These are phyloP conservation scores for Quercus cerris DNA, from an alignment of 306 rosid genomes.

Conservation along the genomic window DNA sequence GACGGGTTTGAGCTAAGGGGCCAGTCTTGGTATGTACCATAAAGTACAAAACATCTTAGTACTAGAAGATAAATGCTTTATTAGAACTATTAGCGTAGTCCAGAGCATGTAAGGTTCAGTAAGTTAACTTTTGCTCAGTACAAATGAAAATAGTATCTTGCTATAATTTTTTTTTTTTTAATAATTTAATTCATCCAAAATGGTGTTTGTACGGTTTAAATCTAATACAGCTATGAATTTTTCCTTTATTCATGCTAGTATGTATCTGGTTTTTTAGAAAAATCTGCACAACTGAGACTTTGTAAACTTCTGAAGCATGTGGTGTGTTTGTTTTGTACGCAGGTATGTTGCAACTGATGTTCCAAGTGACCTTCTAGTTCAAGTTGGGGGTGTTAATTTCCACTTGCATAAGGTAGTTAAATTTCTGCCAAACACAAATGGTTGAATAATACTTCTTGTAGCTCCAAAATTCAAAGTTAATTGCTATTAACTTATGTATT, in stretches of 20 bases:
- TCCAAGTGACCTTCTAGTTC: conserved; percentile 81
- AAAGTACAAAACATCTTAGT: neutral
- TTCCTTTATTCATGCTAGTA: neutral
- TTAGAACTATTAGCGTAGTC: neutral
- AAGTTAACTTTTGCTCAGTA: neutral
- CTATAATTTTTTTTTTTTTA: neutral
- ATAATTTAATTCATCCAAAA: neutral
- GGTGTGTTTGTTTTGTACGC: neutral
- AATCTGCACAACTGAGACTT: neutral
- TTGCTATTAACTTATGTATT: neutral
- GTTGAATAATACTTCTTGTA: neutral
- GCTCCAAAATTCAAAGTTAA: neutral
- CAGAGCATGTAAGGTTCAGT: neutral
- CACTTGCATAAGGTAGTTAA: conserved; percentile 80
- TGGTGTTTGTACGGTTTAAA: neutral
- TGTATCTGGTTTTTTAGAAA: neutral
- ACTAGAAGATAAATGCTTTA: neutral
- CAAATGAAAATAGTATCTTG: neutral
- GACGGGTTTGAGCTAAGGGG: conserved; percentile 87
- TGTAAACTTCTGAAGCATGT: conserved; percentile 1
- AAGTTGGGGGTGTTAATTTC: conserved; percentile 65
- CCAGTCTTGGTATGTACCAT: conserved; percentile 68
- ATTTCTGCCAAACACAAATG: neutral
- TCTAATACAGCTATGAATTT: neutral
- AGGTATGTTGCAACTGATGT: conserved; percentile 95